Percentiles rank a stretch among this genome's conserved stretches.
Conservation (phyloP, 345 rosid genomes). For the Trapa incisa region DNA sequence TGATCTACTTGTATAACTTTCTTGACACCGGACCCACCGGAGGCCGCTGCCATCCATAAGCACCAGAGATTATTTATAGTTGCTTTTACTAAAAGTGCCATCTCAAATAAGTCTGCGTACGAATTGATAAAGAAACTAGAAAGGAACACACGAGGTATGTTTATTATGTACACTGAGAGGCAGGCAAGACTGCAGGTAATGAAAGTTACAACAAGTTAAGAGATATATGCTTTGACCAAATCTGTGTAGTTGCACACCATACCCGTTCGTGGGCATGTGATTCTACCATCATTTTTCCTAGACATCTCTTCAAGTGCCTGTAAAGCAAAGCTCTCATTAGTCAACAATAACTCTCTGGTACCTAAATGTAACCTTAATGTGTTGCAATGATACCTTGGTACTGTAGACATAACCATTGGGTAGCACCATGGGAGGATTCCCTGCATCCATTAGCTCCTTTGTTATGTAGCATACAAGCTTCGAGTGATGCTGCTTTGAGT, state of each 20-base stretch:
- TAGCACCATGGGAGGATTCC: slow-evolving; percentile 94
- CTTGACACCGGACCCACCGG: too few relatives aligned
- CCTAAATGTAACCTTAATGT: background rate
- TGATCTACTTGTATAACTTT: too few relatives aligned
- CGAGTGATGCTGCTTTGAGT: slow-evolving; percentile 92
- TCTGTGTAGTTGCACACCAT: slow-evolving; percentile 49
- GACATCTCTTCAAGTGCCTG: slow-evolving; percentile 98
- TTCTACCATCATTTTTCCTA: slow-evolving; percentile 50
- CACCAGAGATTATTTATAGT: too few relatives aligned
- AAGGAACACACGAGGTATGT: too few relatives aligned
- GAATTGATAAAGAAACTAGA: too few relatives aligned
- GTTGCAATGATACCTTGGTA: slow-evolving; percentile 45
- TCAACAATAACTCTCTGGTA: too few relatives aligned
- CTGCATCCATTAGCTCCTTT: slow-evolving; percentile 93
- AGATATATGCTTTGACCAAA: slow-evolving; percentile 79
- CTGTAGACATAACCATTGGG: slow-evolving; percentile 96
- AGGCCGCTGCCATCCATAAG: too few relatives aligned
- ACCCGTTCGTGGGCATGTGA: slow-evolving; percentile 83
- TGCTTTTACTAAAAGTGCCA: too few relatives aligned
- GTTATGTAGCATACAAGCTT: slow-evolving; percentile 96
- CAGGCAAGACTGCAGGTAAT: background rate
- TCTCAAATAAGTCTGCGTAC: too few relatives aligned
- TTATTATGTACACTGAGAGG: too few relatives aligned
- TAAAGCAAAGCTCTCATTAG: background rate
- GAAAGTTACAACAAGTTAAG: slow-evolving; percentile 18